A percentile compares a stretch with the other conserved stretches of the same genome.
Conservation (phyloP, 768 basidiomycete genomes). For the Hirschioporus abietinus region DNA sequence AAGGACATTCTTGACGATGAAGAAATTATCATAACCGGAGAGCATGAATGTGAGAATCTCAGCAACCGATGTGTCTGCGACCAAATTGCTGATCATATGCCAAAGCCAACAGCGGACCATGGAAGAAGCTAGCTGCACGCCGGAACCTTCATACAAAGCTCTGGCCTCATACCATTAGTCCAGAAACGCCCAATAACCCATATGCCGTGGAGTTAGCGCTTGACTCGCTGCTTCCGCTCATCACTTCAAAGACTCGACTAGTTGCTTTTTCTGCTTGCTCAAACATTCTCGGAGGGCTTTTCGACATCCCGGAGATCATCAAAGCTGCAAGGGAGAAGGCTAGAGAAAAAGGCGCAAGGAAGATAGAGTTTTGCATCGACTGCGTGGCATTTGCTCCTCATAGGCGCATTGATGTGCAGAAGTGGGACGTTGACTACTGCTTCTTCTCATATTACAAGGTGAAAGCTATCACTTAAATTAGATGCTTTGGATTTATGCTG, state of each 20-base stretch:
- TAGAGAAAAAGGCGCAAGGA: conserved; percentile 43
- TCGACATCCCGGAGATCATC: conserved; percentile 55
- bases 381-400: conserved; percentile 81
- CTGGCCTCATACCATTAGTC: conserved; percentile 48
- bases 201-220: conserved; percentile 55
- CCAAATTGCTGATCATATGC: conserved; percentile 3
- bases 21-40: conserved; percentile 73
- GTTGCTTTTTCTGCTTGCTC: conserved; percentile 72
- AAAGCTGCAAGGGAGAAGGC: conserved; percentile 47
- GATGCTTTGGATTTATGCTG: background rate
- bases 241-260: conserved; percentile 61
- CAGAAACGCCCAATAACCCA: conserved; percentile 42
- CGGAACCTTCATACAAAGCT: conserved; percentile 48
- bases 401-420: conserved; percentile 61
- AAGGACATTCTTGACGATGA: conserved; percentile 49
- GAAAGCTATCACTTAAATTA: conserved; percentile 4
- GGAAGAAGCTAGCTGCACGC: conserved; percentile 68
- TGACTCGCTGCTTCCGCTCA: conserved; percentile 54
- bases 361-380: conserved; percentile 66
- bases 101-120: conserved; percentile 67
- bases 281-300: conserved; percentile 65
- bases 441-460: conserved; percentile 78
- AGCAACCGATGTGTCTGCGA: conserved; percentile 1
- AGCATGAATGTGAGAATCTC: conserved; percentile 61
- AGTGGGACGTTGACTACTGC: conserved; percentile 74